Conservation (phyloP, 2,329 filamentous ascomycete genomes). For the Dothideomycetes sp. region DNA sequence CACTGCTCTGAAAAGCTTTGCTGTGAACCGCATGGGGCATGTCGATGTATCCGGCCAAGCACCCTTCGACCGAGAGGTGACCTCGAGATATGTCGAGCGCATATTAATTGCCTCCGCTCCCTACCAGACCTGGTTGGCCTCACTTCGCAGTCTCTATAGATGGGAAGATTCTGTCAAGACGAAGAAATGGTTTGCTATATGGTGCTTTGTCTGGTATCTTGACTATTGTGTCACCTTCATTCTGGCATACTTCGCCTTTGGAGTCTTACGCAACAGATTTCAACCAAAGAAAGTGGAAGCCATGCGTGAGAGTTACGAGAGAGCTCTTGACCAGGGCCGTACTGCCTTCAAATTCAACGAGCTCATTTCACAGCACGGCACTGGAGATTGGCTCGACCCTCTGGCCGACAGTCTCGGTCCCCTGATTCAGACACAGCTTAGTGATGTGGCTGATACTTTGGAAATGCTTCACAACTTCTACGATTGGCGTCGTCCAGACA, state of each 20-base stretch:
- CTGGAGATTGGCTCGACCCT: constrained; percentile 30
- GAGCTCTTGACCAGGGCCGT: constrained; percentile 23
- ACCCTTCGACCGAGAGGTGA: constrained; percentile 29
- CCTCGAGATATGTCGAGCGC: constrained; percentile 29
- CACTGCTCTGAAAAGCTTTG: constrained; percentile 8
- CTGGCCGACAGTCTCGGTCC: constrained; percentile 29
- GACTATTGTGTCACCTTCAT: constrained; percentile 30
- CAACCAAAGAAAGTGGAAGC: constrained; percentile 22
- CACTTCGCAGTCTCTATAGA: constrained; percentile 29
- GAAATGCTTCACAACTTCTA: constrained; percentile 31
- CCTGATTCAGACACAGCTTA: constrained; percentile 29
- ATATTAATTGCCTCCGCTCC: constrained; percentile 32
- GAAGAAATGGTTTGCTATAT: constrained; percentile 28
- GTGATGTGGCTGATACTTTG: constrained; percentile 30
- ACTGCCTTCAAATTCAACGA: constrained; percentile 29
- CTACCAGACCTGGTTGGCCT: constrained; percentile 32
- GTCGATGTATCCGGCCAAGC: constrained; percentile 26
- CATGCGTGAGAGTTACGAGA: constrained; percentile 27
- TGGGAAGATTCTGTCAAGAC: constrained; percentile 32
- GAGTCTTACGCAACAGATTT: constrained; percentile 26
- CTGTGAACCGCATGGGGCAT: constrained; percentile 21
- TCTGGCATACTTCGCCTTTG: constrained; percentile 27
- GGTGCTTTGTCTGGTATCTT: constrained; percentile 29
- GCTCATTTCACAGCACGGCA: constrained; percentile 29
- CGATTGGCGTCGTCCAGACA: constrained; percentile 27